Conservation (phyloP, 305 asterid species). For the Ajuga reptans region DNA sequence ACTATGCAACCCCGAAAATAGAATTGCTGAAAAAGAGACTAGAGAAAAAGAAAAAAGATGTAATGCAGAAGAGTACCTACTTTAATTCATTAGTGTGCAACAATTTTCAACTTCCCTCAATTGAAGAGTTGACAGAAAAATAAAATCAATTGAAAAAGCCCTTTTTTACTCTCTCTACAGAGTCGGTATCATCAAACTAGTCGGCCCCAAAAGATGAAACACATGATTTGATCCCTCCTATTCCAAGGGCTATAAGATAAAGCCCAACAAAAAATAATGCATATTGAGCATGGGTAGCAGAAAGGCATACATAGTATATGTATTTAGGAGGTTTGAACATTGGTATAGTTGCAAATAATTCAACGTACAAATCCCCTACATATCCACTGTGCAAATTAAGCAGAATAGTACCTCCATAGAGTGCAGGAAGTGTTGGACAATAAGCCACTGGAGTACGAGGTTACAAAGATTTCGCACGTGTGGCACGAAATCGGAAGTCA, state of each 20-base stretch:
- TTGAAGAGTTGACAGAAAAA: constrained; percentile 77
- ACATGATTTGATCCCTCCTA: constrained; percentile 81
- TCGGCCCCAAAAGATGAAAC: constrained; percentile 85
- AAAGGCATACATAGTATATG: no score
- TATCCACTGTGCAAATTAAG: constrained; percentile 6
- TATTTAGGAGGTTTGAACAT: no score
- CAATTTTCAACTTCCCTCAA: constrained; percentile 87
- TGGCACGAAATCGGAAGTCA: constrained; percentile 33
- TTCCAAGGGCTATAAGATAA: constrained; percentile 68
- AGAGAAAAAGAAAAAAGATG: not conserved
- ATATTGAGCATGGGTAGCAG: no score
- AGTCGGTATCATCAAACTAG: constrained; percentile 70
- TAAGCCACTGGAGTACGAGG: constrained; percentile 58
- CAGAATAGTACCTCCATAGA: constrained; percentile 47
- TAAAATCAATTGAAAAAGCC: constrained; percentile 79
- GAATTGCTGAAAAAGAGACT: not conserved
- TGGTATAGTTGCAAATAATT: no score
- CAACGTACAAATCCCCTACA: no score
- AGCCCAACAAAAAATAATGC: constrained; percentile 62
- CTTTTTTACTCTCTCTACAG: constrained; percentile 55
- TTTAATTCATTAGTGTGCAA: constrained; percentile 69
- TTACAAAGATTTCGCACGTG: constrained; percentile 44
- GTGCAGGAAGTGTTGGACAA: constrained; percentile 60
- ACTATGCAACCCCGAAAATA: not conserved
- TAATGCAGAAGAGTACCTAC: constrained; percentile 29